These are phyloP conservation scores for Strobilomyces echinocephalus DNA, from an alignment of 768 basidiomycete genomes.

Conservation along the genomic window DNA sequence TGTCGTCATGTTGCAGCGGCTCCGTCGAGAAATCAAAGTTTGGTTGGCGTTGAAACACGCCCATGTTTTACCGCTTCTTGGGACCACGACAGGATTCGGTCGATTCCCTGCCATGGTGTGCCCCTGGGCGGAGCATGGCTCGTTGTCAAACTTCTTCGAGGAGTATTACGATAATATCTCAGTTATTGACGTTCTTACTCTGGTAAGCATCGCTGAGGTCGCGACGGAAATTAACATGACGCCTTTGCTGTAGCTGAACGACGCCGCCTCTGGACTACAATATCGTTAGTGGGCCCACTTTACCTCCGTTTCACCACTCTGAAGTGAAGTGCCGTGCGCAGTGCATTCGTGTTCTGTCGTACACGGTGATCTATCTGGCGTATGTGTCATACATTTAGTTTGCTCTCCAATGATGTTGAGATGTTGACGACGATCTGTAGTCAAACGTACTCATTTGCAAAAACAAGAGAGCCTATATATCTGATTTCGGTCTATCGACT, in stretches of 20 bases:
- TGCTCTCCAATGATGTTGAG: too few species aligned
- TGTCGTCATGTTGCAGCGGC: slow-evolving; percentile 12
- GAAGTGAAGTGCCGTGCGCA: background rate
- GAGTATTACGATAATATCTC: slow-evolving; percentile 7
- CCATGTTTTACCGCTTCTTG: slow-evolving; percentile 20
- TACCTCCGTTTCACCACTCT: background rate
- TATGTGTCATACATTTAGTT: background rate
- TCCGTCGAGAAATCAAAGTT: slow-evolving; percentile 27
- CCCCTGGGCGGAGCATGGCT: slow-evolving; percentile 26
- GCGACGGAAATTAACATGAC: background rate
- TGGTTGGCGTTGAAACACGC: slow-evolving; percentile 24
- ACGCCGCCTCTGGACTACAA: slow-evolving; percentile 18
- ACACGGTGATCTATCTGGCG: slow-evolving; percentile 23
- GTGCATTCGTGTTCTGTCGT: slow-evolving; percentile 16
- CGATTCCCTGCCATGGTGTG: slow-evolving; percentile 27
- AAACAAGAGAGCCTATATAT: slow-evolving; percentile 14
- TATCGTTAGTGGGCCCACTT: slow-evolving; percentile 9
- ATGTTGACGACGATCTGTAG: background rate
- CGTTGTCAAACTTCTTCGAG: slow-evolving; percentile 19
- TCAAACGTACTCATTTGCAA: slow-evolving; percentile 16
- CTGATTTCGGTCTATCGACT: slow-evolving; percentile 45
- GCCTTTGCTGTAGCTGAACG: slow-evolving; percentile 7
- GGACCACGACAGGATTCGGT: slow-evolving; percentile 23
- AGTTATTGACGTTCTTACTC: background rate
- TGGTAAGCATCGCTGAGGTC: background rate